These are phyloP conservation scores for Erodium maritimum DNA, from an alignment of 345 rosid species.

Conservation along the genomic window DNA sequence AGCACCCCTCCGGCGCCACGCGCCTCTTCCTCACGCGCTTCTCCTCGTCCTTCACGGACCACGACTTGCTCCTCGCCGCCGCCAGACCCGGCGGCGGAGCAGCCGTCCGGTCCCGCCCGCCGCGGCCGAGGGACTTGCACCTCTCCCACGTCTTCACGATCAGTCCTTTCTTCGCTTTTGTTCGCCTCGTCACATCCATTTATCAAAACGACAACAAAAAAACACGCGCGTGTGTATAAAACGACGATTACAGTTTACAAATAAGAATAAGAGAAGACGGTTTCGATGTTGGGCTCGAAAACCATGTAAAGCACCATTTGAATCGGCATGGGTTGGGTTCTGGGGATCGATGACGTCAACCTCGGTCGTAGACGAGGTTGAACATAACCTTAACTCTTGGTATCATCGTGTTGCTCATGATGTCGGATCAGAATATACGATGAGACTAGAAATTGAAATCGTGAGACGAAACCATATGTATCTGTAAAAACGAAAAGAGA, in stretches of 20 bases:
- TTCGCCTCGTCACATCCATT: slow-evolving; percentile 23
- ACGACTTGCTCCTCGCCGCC: slow-evolving; percentile 42
- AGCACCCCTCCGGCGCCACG: slow-evolving; percentile 48
- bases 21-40: slow-evolving; percentile 3
- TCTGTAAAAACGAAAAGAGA: no score
- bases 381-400: slow-evolving; percentile 26
- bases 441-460: no score
- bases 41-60: slow-evolving; percentile 12
- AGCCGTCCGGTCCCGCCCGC: slow-evolving; percentile 1
- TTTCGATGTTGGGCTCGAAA: neutral
- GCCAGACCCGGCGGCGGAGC: neutral
- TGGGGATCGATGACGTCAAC: slow-evolving; percentile 5
- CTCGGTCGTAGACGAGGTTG: slow-evolving; percentile 29
- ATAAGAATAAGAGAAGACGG: neutral
- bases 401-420: slow-evolving; percentile 34
- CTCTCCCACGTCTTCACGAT: slow-evolving; percentile 51
- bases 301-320: neutral
- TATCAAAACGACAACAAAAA: neutral
- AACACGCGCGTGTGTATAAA: neutral
- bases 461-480: neutral
- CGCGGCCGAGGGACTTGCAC: slow-evolving; percentile 29
- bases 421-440: neutral
- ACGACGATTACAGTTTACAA: neutral
- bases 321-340: no score
- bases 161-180: slow-evolving; percentile 30